Conservation (phyloP, 169 alveolate species). For the Eimeria mitis region DNA sequence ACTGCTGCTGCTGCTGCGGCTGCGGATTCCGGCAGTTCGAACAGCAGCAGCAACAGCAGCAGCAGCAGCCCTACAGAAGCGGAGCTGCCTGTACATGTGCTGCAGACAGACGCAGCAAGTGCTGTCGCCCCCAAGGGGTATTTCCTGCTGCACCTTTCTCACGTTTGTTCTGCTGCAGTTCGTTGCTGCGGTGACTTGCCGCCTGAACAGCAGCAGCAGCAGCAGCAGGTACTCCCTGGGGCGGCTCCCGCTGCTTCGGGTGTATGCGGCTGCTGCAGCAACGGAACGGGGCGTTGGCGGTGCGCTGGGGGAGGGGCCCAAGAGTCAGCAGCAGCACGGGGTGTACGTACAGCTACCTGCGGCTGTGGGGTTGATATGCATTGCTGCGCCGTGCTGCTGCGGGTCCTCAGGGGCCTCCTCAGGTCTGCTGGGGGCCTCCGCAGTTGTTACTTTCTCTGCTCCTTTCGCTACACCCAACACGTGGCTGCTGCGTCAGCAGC, state of each 20-base stretch:
- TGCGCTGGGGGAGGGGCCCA: conserved; percentile 35
- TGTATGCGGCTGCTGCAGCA: conserved; percentile 62
- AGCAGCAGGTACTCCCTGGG: conserved; percentile 6
- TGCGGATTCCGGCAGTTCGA: background rate
- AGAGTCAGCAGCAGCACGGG: conserved; percentile 15
- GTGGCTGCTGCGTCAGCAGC: conserved; percentile 12
- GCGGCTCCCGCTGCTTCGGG: background rate
- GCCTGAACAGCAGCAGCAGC: conserved; percentile 42
- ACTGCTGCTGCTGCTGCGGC: background rate
- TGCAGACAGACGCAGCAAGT: conserved; percentile 41
- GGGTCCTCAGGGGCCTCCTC: conserved; percentile 43
- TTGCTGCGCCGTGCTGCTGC: conserved; percentile 67
- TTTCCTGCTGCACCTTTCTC: conserved; percentile 41
- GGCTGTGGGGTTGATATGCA: conserved; percentile 54
- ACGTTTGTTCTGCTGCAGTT: conserved; percentile 21
- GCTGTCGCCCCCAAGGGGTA: conserved; percentile 60
- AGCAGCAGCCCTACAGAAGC: background rate
- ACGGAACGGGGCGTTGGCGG: conserved; percentile 9
- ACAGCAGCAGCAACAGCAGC: background rate
- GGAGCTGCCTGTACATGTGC: conserved; percentile 55
- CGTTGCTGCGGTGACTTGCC: conserved; percentile 29
- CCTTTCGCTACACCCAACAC: conserved; percentile 14
- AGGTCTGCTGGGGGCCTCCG: conserved; percentile 57
- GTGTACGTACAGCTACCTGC: conserved; percentile 41
- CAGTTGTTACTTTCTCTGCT: conserved; percentile 26